phyloP scores from a whole-genome alignment of 2,329 filamentous ascomycete genomes.

The Aspergillus felis region DNA sequence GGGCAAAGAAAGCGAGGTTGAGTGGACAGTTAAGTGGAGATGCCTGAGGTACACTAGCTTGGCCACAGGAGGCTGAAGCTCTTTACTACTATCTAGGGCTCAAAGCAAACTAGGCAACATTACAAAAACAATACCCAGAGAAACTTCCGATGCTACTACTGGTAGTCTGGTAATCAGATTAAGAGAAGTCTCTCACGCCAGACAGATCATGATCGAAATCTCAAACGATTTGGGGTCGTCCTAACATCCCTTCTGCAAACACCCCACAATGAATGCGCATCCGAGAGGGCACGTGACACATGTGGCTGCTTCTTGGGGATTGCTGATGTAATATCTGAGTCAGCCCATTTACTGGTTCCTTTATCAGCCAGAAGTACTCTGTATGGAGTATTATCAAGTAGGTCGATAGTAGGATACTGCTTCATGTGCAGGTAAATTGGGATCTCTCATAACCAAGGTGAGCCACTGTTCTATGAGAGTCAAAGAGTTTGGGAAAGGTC shows the following conservation, averaged over 20 bases:
- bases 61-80: constrained; percentile 5
- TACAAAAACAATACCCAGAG: not conserved
- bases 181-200: not conserved
- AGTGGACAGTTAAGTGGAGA: constrained; percentile 21
- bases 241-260: not conserved
- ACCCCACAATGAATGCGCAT: not conserved
- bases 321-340: not conserved
- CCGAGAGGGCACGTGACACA: not conserved
- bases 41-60: constrained; percentile 8
- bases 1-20: constrained; percentile 24
- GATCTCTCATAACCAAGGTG: too few species aligned
- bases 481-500: too few species aligned
- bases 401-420: too few species aligned
- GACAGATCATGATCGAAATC: not conserved
- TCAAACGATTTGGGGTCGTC: not conserved
- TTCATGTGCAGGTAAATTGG: too few species aligned
- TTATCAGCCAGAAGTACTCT: too few species aligned
- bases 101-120: not conserved
- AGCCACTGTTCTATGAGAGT: too few species aligned
- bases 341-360: not conserved
- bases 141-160: not conserved
- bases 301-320: not conserved
- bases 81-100: not conserved
- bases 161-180: not conserved
- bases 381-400: too few species aligned